Conservation (phyloP, 768 basidiomycete genomes). For the Tricholoma sp. region DNA sequence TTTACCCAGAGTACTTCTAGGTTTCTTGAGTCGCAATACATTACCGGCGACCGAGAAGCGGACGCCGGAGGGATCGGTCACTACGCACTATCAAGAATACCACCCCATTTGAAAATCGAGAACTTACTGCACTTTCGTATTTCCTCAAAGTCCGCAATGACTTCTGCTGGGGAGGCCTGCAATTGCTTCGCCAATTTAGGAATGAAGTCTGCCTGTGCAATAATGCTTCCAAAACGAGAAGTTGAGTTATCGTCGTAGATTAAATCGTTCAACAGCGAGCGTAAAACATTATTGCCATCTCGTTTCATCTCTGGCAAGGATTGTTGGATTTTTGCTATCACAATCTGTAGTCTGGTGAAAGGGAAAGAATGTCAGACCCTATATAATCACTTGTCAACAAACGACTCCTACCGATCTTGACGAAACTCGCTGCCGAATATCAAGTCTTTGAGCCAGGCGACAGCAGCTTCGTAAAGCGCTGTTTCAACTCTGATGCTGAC, state of each 20-base stretch:
- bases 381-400: not conserved
- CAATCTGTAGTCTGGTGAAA: constrained; percentile 64
- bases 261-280: constrained; percentile 62
- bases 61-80: constrained; percentile 75
- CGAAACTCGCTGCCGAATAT: constrained; percentile 73
- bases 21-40: constrained; percentile 60
- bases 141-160: constrained; percentile 70
- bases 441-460: constrained; percentile 83
- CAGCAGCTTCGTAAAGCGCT: constrained; percentile 69
- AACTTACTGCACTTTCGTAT: constrained; percentile 63
- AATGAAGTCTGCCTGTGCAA: constrained; percentile 74
- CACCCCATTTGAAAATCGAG: not conserved
- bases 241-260: constrained; percentile 68
- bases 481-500: constrained; percentile 83
- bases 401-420: constrained; percentile 56
- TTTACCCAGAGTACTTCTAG: constrained; percentile 68
- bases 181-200: constrained; percentile 69
- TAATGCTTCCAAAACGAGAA: constrained; percentile 58
- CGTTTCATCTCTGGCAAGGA: constrained; percentile 89
- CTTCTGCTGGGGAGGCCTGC: constrained; percentile 64
- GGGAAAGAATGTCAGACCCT: constrained; percentile 1
- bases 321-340: constrained; percentile 84
- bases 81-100: constrained; percentile 33
- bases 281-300: constrained; percentile 75
- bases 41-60: constrained; percentile 92